These are phyloP conservation scores for Marsdenia floribunda DNA, from an alignment of 257 asterid genomes.

Conservation along the genomic window DNA sequence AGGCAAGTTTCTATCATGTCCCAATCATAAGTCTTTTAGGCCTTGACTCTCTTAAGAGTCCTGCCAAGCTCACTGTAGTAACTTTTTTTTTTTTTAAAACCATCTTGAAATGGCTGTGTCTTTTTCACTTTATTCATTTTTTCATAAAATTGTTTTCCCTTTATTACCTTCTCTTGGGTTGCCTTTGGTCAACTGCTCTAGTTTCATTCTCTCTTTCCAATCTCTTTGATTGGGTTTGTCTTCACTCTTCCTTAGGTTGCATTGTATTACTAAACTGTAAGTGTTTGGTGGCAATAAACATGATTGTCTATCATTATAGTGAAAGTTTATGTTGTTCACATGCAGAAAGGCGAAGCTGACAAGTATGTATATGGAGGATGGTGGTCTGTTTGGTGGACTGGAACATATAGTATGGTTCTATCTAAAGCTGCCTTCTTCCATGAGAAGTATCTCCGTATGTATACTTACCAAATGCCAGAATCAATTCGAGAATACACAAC, in stretches of 20 bases:
- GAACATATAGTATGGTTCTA: constrained; percentile 64
- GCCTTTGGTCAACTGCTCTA: neutral
- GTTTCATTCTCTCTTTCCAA: neutral
- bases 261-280: neutral
- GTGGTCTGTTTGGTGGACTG: constrained; percentile 79
- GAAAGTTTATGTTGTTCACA: neutral
- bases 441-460: constrained; percentile 66
- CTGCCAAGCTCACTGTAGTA: neutral
- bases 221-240: neutral
- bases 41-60: neutral
- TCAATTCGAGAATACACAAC: constrained; percentile 64
- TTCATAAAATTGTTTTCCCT: neutral
- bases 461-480: constrained; percentile 71
- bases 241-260: neutral
- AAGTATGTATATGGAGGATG: constrained; percentile 54
- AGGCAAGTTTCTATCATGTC: neutral
- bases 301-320: neutral
- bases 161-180: neutral
- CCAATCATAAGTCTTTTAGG: neutral
- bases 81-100: neutral
- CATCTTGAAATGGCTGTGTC: neutral
- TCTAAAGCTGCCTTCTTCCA: constrained; percentile 62
- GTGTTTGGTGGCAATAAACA: neutral
- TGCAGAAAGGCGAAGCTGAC: constrained; percentile 43
- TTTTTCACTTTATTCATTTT: neutral